Evolutionary conservation across 2,329 filamentous ascomycete species (phyloP), one percentile per base, ranked within the genome.

Genomic region (Exophiala oligosperma): DNA sequence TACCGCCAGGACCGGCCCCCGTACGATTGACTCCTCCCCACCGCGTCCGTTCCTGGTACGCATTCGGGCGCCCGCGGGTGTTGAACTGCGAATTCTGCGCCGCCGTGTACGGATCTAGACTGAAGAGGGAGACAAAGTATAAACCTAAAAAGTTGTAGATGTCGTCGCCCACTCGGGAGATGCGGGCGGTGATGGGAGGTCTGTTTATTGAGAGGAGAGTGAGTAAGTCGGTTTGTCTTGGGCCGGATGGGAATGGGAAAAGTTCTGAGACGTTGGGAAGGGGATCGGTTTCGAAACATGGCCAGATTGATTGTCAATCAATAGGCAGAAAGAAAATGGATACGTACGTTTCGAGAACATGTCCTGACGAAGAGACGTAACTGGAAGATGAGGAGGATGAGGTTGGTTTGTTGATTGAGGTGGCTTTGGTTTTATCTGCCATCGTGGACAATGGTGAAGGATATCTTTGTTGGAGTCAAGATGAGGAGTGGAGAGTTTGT

Each of bases 81-180:
- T 80, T 81, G 66, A 80, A 81, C 28, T 72, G 68, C 1, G 76
- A 79, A 32, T 70, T 70, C 60, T 77, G 67, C 2, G 79, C 79
- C 6, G 79, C 73, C 12, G 68, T 66, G 60, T 79, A 77, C 1
- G 78, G 72, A 59, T 80, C 76, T 35, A 81, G 64, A 52, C 77
- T 74, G 60, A 81, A 78, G 8, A 81, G 69, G 43, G 75, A 77
- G 43, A 77, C 76, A 28, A 81, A 64, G 58, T 81, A 81, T 24
- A 81, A 69, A 4, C 78, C 79, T 4, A 81, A 44, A 63, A 80
- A 79, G 60, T 75, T 66, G 63, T 80, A 81, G 51, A 76, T 57
- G 54, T 67, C 70, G 49, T 78, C 70, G 57, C 76, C 56, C 67
- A 77, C 72, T 61, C 73, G 73, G 49, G 66, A 68, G 57, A 77